Base-by-base conservation (phyloP, 768 basidiomycete genomes). In the Pisolithus marmoratus region DNA sequence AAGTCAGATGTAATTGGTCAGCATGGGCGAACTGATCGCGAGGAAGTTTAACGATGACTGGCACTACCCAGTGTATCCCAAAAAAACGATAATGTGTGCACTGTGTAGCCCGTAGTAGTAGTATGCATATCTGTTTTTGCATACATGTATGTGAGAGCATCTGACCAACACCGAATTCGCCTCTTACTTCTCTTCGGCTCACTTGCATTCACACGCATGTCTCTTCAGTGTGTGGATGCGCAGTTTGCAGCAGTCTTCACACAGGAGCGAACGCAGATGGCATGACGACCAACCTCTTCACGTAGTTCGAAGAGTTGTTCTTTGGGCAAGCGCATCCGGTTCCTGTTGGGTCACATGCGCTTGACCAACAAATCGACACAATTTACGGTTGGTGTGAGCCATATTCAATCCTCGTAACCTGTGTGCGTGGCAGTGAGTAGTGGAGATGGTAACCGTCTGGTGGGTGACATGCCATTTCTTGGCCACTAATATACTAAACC, bases 251-350 rank as follows among this genome's bases (percentile, higher is more conserved):
- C 59, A 4, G 55, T 64, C 63, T 2, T 53, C 57, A 36, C 63
- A 64, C 63, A 24, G 8, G 4, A 29, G 17, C n/a, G n/a, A 54
- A 38, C 48, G 2, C 29, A 11, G 8, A 17, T 15, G 31, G 29
- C 9, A 23, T 7, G 12, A n/a, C 15, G 8, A 4, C 3, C 8
- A 38, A 34, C 8, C n/a, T 12, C 31, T 72, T 72, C 5, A 51
- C 52, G 53, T 69, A 72, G 19, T 54, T 37, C 9, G 51, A 19
- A 58, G 70, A 72, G 41, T 61, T 57, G 48, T 59, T 60, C 51
- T 63, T 66, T 2, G 64, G 38, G 48, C 70, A 72, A 3, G 49
- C 14, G 42, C 70, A 72, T 34, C 62, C 64, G 6, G 67, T 62
- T 41, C 68, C 69, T 15, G 51, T 27, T 31, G 68, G 58, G 6